Evolutionary conservation across 2,329 filamentous ascomycete genomes (phyloP), one percentile per base, ranked within the genome.

Genomic region (Ophiostoma quercus): DNA sequence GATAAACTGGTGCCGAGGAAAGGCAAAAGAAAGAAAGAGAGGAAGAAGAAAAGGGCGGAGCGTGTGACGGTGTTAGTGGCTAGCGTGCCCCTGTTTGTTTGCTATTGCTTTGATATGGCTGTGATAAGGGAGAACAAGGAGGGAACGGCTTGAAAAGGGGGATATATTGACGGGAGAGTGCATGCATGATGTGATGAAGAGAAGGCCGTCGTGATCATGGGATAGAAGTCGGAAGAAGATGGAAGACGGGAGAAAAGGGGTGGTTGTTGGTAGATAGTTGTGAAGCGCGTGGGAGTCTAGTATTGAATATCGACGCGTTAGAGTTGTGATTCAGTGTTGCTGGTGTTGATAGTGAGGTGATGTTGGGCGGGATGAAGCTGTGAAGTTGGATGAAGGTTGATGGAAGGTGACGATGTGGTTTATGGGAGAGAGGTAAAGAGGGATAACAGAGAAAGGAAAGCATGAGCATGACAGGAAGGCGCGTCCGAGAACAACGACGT

Each of bases 401-500:
- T 9, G n/a, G 6, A 7, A 12, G n/a, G 22, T 12, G 51, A n/a
- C n/a, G 60, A 37, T 63, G 60, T 34, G 25, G 25, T 5, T 60
- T 32, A 11, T 6, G 16, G 7, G 3, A 9, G 32, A 12, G 16
- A 16, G 8, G 60, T 39, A 7, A 37, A 6, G 16, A 37, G 14
- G 6, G n/a, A 14, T 8, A 16, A 14, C n/a, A 9, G 9, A 9
- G 16, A 22, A 2, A 11, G 19, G 32, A 65, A 22, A 34, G 32
- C 43, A 47, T 16, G 16, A 47, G 43, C 14, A n/a, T 19, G 43
- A 8, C 16, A 67, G 41, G 32, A 39, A 39, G 62, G 16, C 57
- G 57, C 57, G 57, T 62, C 51, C n/a, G 22, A 25, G 51, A 57
- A 25, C 51, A 57, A 57, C 51, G 51, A 57, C 51, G 51, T 57